Evolutionary conservation across 352 stramenopile genomes (phyloP).

Genomic region (Phytophthora vignae): DNA sequence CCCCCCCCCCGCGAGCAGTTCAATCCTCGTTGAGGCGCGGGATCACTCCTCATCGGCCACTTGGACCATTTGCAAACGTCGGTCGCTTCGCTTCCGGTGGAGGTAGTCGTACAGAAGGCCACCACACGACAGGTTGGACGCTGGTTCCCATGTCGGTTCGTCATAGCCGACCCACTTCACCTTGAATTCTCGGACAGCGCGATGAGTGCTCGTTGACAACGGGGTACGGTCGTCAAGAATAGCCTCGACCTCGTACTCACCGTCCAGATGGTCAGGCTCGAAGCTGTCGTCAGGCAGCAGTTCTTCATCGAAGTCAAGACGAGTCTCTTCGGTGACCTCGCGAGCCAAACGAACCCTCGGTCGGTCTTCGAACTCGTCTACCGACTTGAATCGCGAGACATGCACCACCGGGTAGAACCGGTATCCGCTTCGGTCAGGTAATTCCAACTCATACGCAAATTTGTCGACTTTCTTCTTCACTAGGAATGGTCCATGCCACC

Average conservation of each 20-base stretch:
- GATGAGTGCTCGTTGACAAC: neutral
- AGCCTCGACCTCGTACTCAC: neutral
- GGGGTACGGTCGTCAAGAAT: neutral
- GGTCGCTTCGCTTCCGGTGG: neutral
- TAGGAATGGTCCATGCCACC: too few species aligned
- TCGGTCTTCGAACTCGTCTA: neutral
- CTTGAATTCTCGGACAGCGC: neutral
- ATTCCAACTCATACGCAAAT: too few species aligned
- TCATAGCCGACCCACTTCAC: neutral
- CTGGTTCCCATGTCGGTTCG: neutral
- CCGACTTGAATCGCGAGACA: neutral
- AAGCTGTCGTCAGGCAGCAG: neutral
- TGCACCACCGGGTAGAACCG: neutral
- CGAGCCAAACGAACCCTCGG: neutral
- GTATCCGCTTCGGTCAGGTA: neutral
- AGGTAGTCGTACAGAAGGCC: too few species aligned
- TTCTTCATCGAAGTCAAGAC: neutral
- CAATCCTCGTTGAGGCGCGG: neutral
- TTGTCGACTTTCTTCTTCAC: too few species aligned
- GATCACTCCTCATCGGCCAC: neutral
- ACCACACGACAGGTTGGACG: too few species aligned
- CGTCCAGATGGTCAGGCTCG: neutral
- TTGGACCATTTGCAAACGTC: too few species aligned
- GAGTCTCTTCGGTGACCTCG: neutral
- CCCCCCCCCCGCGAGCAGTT: neutral